A percentile compares a stretch with the other conserved stretches of the same genome.
phyloP scores from a whole-genome alignment of 306 rosid species.

The Alnus glutinosa region DNA sequence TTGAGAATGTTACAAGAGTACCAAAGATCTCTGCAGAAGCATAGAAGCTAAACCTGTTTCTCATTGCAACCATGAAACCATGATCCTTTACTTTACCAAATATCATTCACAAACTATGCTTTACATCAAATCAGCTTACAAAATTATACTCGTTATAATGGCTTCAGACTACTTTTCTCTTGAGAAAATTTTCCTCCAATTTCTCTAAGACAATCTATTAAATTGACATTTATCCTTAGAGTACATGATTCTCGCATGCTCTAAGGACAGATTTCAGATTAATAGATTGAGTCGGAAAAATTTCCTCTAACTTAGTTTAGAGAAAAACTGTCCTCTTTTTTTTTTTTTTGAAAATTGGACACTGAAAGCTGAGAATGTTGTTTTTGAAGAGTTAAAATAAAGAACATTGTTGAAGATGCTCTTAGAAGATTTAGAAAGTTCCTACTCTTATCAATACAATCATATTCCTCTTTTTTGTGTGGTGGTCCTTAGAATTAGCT shows the following conservation, averaged over 20 bases:
- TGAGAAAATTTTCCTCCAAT: too few species aligned
- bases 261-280: too few species aligned
- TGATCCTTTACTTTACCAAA: background rate
- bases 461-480: background rate
- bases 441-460: background rate
- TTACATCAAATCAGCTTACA: background rate
- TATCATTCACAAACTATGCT: too few species aligned
- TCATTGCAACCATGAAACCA: background rate
- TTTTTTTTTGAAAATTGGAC: background rate
- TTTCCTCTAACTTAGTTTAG: too few species aligned
- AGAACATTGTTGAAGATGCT: background rate
- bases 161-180: background rate
- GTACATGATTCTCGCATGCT: too few species aligned
- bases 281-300: too few species aligned
- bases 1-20: background rate
- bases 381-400: too few species aligned
- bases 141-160: background rate
- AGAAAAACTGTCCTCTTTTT: too few species aligned
- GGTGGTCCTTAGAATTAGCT: too few species aligned
- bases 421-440: background rate
- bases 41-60: conserved; percentile 1
- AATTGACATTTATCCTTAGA: too few species aligned
- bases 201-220: too few species aligned
- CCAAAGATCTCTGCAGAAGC: background rate
- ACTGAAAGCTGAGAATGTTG: background rate